Conservation (phyloP, 2,329 filamentous ascomycete species). For the Neophaeococcomyces aloes region DNA sequence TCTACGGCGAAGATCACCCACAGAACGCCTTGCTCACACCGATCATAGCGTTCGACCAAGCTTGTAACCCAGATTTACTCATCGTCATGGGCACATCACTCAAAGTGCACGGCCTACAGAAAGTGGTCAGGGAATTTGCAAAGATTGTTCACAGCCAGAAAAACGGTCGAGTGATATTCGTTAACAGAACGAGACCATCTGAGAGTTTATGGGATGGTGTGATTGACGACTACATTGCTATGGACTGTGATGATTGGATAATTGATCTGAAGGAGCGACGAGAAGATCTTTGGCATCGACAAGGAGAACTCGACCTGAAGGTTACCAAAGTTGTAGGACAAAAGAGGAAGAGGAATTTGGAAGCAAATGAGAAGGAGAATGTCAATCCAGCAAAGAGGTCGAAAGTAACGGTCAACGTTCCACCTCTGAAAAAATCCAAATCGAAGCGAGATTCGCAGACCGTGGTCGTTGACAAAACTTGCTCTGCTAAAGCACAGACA, state of each 20-base stretch:
- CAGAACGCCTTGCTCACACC: slow-evolving; percentile 57
- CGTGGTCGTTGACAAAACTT: background rate
- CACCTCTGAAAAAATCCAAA: background rate
- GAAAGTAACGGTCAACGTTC: slow-evolving; percentile 8
- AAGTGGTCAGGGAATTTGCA: slow-evolving; percentile 60
- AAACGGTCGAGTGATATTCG: slow-evolving; percentile 52
- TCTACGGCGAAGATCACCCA: slow-evolving; percentile 65
- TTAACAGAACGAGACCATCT: slow-evolving; percentile 61
- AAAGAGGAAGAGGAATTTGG: slow-evolving; percentile 19
- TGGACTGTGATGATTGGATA: slow-evolving; percentile 67
- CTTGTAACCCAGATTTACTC: slow-evolving; percentile 54
- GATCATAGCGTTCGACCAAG: slow-evolving; percentile 57
- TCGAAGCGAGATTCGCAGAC: background rate
- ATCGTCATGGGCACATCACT: slow-evolving; percentile 62
- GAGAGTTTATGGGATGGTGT: slow-evolving; percentile 63
- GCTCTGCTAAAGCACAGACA: background rate
- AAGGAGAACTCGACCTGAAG: slow-evolving; percentile 22
- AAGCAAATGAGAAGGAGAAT: slow-evolving; percentile 8
- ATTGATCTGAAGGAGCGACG: slow-evolving; percentile 50
- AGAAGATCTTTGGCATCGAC: slow-evolving; percentile 45
- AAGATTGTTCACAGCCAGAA: slow-evolving; percentile 55
- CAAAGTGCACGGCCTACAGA: slow-evolving; percentile 59
- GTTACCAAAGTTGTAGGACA: slow-evolving; percentile 16
- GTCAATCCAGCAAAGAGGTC: slow-evolving; percentile 14
- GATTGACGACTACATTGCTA: slow-evolving; percentile 64